phyloP scores from a whole-genome alignment of 768 basidiomycete genomes.

The Cystobasidium ongulense region DNA sequence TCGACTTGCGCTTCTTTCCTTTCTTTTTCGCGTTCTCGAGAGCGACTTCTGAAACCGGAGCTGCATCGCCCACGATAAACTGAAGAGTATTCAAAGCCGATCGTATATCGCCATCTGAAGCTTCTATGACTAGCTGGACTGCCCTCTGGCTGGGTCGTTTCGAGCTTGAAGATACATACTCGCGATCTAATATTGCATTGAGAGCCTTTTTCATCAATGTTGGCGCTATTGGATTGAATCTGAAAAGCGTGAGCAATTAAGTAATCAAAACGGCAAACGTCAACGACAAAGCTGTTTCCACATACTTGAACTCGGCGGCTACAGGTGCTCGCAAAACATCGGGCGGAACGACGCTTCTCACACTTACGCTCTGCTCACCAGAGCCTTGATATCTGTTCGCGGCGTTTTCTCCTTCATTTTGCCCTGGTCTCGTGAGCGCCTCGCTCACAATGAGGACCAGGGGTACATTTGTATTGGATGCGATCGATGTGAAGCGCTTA shows the following conservation, averaged over 20 bases:
- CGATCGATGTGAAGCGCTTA: slow-evolving; percentile 4
- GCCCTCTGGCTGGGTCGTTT: slow-evolving; percentile 41
- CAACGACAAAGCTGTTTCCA: too few relatives aligned
- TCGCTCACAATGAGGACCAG: slow-evolving; percentile 78
- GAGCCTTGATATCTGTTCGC: slow-evolving; percentile 45
- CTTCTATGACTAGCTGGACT: slow-evolving; percentile 65
- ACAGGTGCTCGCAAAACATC: slow-evolving; percentile 63
- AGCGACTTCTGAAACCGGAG: slow-evolving; percentile 30
- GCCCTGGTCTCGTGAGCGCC: slow-evolving; percentile 55
- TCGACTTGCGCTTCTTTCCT: slow-evolving; percentile 43
- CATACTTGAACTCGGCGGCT: slow-evolving; percentile 71
- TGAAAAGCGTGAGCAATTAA: slow-evolving; percentile 46
- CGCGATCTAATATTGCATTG: slow-evolving; percentile 45
- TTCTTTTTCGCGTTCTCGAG: slow-evolving; percentile 42
- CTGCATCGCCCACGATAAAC: slow-evolving; percentile 57
- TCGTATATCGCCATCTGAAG: slow-evolving; percentile 82
- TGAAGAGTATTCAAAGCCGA: slow-evolving; percentile 89
- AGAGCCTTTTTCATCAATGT: slow-evolving; percentile 77
- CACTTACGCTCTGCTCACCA: slow-evolving; percentile 55
- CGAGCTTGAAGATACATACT: neutral
- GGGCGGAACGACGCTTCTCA: slow-evolving; percentile 62
- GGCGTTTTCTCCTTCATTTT: slow-evolving; percentile 49
- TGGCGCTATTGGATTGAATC: slow-evolving; percentile 85
- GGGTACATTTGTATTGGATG: slow-evolving; percentile 47
- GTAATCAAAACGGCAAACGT: too few relatives aligned